phyloP scores from a whole-genome alignment of 1,284 basidiomycete genomes.

The Moniliella sp. region DNA sequence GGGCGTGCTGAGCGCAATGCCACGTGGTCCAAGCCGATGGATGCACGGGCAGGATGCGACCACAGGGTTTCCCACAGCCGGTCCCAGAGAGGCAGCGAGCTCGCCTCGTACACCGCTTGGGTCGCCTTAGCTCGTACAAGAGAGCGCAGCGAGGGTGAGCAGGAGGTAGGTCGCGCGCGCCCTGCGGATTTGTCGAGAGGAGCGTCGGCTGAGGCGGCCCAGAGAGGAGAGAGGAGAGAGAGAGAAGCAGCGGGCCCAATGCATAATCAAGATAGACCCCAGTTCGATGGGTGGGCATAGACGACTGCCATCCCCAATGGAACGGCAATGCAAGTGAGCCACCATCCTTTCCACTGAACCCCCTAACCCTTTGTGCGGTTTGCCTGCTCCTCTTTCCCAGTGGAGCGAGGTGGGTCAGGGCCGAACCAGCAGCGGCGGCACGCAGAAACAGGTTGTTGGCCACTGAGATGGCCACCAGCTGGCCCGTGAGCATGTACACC shows the following conservation, averaged over 20 bases:
- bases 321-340: not conserved
- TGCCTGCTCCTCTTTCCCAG: not conserved
- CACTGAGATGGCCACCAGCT: conserved; percentile 52
- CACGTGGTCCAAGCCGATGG: conserved; percentile 11
- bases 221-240: conserved; percentile 1
- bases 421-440: conserved; percentile 41
- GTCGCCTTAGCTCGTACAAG: not conserved
- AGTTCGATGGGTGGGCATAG: conserved; percentile 39
- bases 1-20: conserved; percentile 5
- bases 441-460: conserved; percentile 48
- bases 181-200: too few relatives aligned
- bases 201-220: too few relatives aligned
- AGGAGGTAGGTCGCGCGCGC: conserved; percentile 2
- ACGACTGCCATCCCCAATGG: conserved; percentile 39
- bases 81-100: not conserved
- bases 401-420: conserved; percentile 1
- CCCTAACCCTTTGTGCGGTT: not conserved
- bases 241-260: conserved; percentile 43
- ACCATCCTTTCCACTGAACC: not conserved
- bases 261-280: conserved; percentile 46
- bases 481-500: conserved; percentile 55
- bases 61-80: conserved; percentile 8
- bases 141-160: not conserved
- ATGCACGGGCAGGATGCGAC: conserved; percentile 10
- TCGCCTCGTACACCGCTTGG: not conserved